These are phyloP conservation scores for Coemansia sp. DNA, from an alignment of 192 early-diverging fungal genomes.

Conservation along the genomic window DNA sequence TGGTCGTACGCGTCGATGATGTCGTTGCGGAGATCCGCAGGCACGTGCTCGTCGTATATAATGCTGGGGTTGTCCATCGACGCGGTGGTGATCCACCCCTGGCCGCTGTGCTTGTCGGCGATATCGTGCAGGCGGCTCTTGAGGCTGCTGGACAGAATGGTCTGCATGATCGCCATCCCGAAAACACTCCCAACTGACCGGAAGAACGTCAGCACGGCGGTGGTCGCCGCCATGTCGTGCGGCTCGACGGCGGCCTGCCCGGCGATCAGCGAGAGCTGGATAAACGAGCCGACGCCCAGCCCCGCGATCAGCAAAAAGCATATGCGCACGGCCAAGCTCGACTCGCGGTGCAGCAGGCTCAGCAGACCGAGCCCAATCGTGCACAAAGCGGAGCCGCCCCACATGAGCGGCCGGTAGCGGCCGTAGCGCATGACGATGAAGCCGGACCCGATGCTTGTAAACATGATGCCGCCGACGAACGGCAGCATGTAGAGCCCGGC, in stretches of 20 bases:
- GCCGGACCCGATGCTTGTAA: conserved; percentile 66
- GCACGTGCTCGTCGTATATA: conserved; percentile 32
- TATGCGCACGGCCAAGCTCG: conserved; percentile 54
- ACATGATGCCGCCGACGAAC: conserved; percentile 56
- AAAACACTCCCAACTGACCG: conserved; percentile 63
- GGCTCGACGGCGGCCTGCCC: conserved; percentile 64
- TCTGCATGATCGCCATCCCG: conserved; percentile 61
- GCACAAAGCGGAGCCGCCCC: conserved; percentile 65
- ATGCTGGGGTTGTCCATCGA: conserved; percentile 47
- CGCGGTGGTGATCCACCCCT: conserved; percentile 23
- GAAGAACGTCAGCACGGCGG: conserved; percentile 66
- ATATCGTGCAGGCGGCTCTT: conserved; percentile 10
- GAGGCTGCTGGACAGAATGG: conserved; percentile 54
- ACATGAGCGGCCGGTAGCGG: conserved; percentile 67
- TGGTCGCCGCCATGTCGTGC: conserved; percentile 65
- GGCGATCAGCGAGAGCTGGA: conserved; percentile 73
- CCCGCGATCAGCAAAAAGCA: conserved; percentile 72
- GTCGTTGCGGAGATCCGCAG: conserved; percentile 32
- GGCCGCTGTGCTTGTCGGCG: background rate
- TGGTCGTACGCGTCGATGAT: conserved; percentile 59
- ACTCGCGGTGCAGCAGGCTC: conserved; percentile 51
- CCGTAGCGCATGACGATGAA: conserved; percentile 61
- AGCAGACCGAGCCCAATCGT: conserved; percentile 65
- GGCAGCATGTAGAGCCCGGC: conserved; percentile 59
- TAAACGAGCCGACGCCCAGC: conserved; percentile 68